These are phyloP conservation scores for Glebionis coronaria DNA, from an alignment of 129 eudicot species.

Conservation along the genomic window DNA sequence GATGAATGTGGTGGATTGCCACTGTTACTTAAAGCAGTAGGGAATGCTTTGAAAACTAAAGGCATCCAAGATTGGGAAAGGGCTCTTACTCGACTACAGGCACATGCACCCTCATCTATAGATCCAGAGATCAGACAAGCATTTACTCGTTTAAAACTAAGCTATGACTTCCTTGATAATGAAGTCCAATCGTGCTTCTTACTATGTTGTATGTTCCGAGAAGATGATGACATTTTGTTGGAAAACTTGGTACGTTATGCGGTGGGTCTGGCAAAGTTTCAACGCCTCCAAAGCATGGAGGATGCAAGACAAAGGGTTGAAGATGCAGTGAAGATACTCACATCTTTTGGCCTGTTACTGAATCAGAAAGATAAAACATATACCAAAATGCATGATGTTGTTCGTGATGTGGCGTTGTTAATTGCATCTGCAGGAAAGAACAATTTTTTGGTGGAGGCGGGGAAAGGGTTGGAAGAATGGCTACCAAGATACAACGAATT, in stretches of 20 bases:
- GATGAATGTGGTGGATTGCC: constrained; percentile 25
- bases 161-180: constrained; percentile 11
- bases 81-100: not conserved
- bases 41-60: constrained; percentile 15
- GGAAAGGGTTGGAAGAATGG: constrained; percentile 1
- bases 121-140: not conserved
- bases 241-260: not conserved
- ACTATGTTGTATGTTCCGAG: not conserved
- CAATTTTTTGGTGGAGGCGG: constrained; percentile 4
- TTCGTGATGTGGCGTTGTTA: constrained; percentile 18
- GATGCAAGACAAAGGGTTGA: constrained; percentile 13
- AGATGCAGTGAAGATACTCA: not conserved
- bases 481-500: too few species aligned
- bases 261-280: constrained; percentile 1
- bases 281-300: not conserved
- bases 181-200: constrained; percentile 4
- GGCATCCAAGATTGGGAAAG: not conserved
- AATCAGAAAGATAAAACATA: not conserved
- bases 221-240: not conserved
- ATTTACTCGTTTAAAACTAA: not conserved
- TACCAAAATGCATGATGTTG: constrained; percentile 21
- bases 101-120: not conserved
- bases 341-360: not conserved
- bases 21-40: not conserved
- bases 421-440: not conserved